Evolutionary conservation across 129 eudicot genomes (phyloP), one percentile per base, ranked within the genome.

Genomic region (Deinandra increscens): DNA sequence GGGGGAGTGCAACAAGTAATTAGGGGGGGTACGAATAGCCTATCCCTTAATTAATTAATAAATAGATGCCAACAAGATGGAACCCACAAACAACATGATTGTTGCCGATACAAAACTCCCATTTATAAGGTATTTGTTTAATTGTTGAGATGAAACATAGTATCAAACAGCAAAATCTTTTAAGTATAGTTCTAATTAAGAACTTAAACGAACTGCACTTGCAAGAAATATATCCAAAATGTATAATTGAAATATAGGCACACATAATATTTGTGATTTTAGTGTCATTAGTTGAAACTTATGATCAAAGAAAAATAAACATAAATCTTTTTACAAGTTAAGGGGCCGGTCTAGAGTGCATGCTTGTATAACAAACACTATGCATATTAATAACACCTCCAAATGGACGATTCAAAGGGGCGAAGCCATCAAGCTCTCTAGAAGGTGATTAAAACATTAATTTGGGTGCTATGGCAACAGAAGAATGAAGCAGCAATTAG

Each of bases 71-170:
- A 72, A 63, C 38, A 33, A 33, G 64, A 51, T 58, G 70, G 62
- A 72, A 72, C 70, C 77, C 77, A 72, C 77, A 60, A 33, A 44
- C 23, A 17, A 45, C 60, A 44, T 5, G 15, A 11, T 60, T 59
- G 31, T 18, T 20, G 10, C 37, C 37, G 37, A 38, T 48, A 44
- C 69, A 26, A 34, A 72, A 42, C 5, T 72, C 19, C 69, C 61
- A 72, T 61, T 26, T 26, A 26, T 11, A 45, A 45, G 29, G 17
- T 63, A 19, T 54, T 23, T 54, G 53, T 39, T 69, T 54, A 22
- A 37, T 34, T 33, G 19, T 17, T 4, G 5, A 22, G 36, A 54
- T 22, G 31, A 6, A 54, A 22, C 34, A 33, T 48, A 45, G 26
- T 6, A 12, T 18, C 17, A 38, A 69, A 8, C 60, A 29, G 22